These are phyloP conservation scores for Aspergillus panamensis DNA, from an alignment of 495 filamentous ascomycete genomes.

Conservation along the genomic window DNA sequence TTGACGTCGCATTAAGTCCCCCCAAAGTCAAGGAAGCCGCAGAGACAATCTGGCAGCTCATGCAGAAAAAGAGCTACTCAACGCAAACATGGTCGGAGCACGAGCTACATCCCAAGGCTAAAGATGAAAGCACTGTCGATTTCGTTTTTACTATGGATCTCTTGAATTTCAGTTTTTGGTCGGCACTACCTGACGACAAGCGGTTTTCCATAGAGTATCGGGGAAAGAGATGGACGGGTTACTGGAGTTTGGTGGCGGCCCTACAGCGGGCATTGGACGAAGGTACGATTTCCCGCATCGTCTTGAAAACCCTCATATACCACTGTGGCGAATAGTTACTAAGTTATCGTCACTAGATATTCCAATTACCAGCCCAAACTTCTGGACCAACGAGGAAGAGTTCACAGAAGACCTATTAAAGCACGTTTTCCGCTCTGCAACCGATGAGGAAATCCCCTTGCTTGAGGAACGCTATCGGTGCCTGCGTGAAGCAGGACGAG, in stretches of 20 bases:
- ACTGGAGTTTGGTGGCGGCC: constrained; percentile 89
- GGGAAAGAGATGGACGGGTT: constrained; percentile 83
- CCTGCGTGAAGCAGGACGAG: constrained; percentile 76
- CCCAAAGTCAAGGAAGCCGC: constrained; percentile 76
- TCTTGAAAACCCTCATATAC: not conserved
- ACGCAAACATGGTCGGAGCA: constrained; percentile 82
- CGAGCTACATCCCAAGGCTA: constrained; percentile 81
- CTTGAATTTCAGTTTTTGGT: constrained; percentile 97
- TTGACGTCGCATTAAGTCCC: constrained; percentile 85
- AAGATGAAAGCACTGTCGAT: constrained; percentile 71
- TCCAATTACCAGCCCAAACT: constrained; percentile 83
- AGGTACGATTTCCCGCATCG: constrained; percentile 45
- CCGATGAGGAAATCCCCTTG: constrained; percentile 82
- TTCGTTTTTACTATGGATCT: constrained; percentile 98
- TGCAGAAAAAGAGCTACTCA: constrained; percentile 81
- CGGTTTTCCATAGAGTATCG: constrained; percentile 78
- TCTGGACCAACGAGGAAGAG: constrained; percentile 75
- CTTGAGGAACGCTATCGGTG: constrained; percentile 74
- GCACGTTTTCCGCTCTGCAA: constrained; percentile 82
- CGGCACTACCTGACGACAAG: constrained; percentile 55
- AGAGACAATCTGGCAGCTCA: constrained; percentile 67
- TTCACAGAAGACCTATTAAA: constrained; percentile 70
- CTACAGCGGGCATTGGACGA: constrained; percentile 87
- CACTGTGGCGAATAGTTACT: too few relatives aligned
- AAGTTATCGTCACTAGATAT: constrained; percentile 52